Evolutionary conservation across 1,284 basidiomycete species (phyloP), one percentile per base, ranked within the genome.

Genomic region (Cryptococcus hybrid): DNA sequence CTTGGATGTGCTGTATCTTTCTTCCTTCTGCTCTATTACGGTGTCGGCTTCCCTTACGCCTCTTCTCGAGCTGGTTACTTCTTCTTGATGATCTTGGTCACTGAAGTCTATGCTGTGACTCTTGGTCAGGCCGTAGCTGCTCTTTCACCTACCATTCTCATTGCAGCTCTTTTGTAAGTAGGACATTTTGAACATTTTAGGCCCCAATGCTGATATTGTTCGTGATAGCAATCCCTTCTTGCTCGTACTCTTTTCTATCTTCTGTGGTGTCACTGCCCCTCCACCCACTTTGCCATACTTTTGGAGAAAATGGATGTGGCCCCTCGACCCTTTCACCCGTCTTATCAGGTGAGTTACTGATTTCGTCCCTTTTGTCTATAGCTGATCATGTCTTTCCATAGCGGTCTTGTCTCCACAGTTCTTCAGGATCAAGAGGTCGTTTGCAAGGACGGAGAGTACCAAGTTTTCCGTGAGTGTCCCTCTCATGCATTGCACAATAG

Each of bases 191-290:
- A 30, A 30, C 30, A 30, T 30, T 30, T 30, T 18, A 8, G 35
- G 38, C 6, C 30, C 47, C 7, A 36, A n/a, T 39, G 48, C 39
- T 51, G 40, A 47, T 30, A 30, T 30, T 4, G 30, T 30, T 30
- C 30, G 4, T 30, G 3, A 30, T 30, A 30, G 30, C 38, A 63
- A 63, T 52, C 88, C 90, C 5, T 89, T 88, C 80, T 62, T 92
- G 51, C 81, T 83, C 47, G 80, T 91, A 47, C 80, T 88, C 46
- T 82, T 90, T 56, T 77, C 82, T 11, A 82, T 87, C 15, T 88
- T 90, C 82, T 89, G 87, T 60, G 89, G 92, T 78, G 89, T 93
- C 37, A 87, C 88, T 2, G 85, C 91, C 54, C 89, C 90, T 0
- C 59, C 69, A 39, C 50, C 62, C 5, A 82, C 82, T 0, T 78